Percentiles rank a stretch among this genome's conserved stretches.
These are phyloP conservation scores for Saposhnikovia divaricata DNA, from an alignment of 129 eudicot genomes.

Conservation along the genomic window DNA sequence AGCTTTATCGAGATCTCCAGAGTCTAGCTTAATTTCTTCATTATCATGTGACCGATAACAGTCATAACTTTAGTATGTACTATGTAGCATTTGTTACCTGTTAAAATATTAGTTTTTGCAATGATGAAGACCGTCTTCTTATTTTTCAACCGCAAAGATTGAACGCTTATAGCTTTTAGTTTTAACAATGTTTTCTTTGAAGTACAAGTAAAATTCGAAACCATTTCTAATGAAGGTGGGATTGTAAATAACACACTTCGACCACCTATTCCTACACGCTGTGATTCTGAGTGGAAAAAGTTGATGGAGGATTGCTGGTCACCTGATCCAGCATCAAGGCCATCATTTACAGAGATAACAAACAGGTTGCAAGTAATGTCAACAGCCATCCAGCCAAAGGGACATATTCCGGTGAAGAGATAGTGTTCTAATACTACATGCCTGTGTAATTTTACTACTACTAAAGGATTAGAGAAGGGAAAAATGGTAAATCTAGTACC, in stretches of 20 bases:
- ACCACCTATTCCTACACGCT: conserved; percentile 50
- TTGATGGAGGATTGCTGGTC: conserved; percentile 91
- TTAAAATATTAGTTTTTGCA: not conserved
- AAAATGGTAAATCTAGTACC: not conserved
- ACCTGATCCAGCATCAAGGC: conserved; percentile 53
- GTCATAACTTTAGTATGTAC: not conserved
- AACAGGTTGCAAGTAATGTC: conserved; percentile 47
- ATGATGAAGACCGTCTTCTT: not conserved
- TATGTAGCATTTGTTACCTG: not conserved
- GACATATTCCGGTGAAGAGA: conserved; percentile 30
- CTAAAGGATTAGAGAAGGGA: not conserved
- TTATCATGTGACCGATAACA: not conserved
- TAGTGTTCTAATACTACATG: conserved; percentile 14
- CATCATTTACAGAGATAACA: conserved; percentile 63
- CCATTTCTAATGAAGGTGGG: conserved; percentile 43
- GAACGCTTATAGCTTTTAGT: not conserved
- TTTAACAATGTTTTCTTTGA: not conserved
- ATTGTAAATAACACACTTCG: conserved; percentile 55
- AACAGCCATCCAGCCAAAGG: conserved; percentile 37
- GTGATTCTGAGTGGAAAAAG: conserved; percentile 57
- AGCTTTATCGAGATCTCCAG: not conserved
- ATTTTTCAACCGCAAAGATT: not conserved
- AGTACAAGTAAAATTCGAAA: not conserved
- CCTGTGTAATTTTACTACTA: not conserved
- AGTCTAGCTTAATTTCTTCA: not conserved